These are phyloP conservation scores for Elaeagnus macrophylla DNA, from an alignment of 306 rosid species.

Conservation along the genomic window DNA sequence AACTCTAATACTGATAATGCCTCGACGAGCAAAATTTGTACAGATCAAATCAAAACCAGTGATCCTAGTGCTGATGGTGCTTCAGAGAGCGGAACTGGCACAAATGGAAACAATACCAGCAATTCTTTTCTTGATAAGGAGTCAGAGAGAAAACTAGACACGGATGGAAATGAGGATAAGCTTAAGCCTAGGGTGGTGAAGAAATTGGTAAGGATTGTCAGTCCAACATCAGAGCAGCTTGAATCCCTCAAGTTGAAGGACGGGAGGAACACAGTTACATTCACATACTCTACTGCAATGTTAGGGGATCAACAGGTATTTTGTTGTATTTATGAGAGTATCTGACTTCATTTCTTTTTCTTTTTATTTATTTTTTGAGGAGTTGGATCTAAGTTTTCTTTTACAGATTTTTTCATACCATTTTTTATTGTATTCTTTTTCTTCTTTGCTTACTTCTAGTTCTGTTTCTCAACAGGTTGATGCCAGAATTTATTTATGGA, in stretches of 20 bases:
- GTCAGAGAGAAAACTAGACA: conserved; percentile 24
- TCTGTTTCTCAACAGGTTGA: conserved; percentile 49
- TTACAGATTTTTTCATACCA: too few species aligned
- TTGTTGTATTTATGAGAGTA: conserved; percentile 11
- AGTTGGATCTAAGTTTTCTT: too few species aligned
- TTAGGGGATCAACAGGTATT: conserved; percentile 72
- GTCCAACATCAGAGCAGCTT: conserved; percentile 84
- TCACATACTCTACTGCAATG: conserved; percentile 69
- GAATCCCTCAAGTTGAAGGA: conserved; percentile 83
- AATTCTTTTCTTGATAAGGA: too few species aligned
- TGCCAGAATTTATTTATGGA: conserved; percentile 79
- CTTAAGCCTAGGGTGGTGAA: conserved; percentile 27
- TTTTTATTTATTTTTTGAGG: neutral
- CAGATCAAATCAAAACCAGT: too few species aligned
- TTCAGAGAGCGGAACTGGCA: too few species aligned
- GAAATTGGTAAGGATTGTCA: conserved; percentile 35
- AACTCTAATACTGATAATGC: conserved; percentile 27
- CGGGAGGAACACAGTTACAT: conserved; percentile 69
- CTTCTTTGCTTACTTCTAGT: conserved; percentile 6
- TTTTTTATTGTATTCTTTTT: neutral
- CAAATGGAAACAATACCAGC: too few species aligned
- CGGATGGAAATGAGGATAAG: conserved; percentile 24
- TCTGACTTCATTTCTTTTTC: neutral
- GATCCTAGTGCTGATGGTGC: too few species aligned
- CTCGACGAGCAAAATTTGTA: neutral